Base-by-base conservation (phyloP, 306 rosid species). In the Acacia acuminata region DNA sequence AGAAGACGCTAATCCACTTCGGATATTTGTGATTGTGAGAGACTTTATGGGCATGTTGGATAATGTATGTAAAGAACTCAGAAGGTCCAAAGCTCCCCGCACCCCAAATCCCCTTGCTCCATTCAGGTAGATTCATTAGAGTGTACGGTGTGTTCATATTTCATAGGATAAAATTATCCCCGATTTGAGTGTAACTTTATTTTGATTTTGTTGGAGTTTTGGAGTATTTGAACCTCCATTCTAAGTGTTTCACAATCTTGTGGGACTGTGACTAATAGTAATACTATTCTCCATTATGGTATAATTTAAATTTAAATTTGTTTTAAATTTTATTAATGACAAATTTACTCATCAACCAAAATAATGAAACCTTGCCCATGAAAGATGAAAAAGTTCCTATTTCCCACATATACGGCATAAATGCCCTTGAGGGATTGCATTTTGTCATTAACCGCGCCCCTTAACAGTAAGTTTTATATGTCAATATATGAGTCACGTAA, bases 11-110 rank as follows among this genome's bases (percentile, higher is more conserved):
- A 94, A 91, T 53, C 97, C 91, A 24, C 88, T 96, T 61, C 69
- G 97, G 76, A 96, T 96, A 11, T 96, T 96, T 85, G 97, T 96
- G 79, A 92, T 96, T 22, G 98, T 96, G 50, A 96, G 98, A 77
- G 99, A 96, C 77, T 96, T 96, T 84, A 56, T 96, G 82, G 94
- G 94, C 3, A 91, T 92, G 97, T 86, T 96, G 83, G 97, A 96
- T 82, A 86, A 89, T 86, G 97, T 96, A 16, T 96, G 97, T 84
- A 96, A 92, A 87, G 97, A 94, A 88, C 93, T 94, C 84, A 88
- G 98, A 84, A 90, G 80, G 74, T 85, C 84, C 34, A 89, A 86
- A 77, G 64, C 82, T 19, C 22, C 91, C 0, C 93, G 94, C 20
- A 83, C 82, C 15, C 92, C 89, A 24, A 91, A 85, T 32, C 96